phyloP scores from a whole-genome alignment of 768 basidiomycete species.

The Agrocybe chaxingu region DNA sequence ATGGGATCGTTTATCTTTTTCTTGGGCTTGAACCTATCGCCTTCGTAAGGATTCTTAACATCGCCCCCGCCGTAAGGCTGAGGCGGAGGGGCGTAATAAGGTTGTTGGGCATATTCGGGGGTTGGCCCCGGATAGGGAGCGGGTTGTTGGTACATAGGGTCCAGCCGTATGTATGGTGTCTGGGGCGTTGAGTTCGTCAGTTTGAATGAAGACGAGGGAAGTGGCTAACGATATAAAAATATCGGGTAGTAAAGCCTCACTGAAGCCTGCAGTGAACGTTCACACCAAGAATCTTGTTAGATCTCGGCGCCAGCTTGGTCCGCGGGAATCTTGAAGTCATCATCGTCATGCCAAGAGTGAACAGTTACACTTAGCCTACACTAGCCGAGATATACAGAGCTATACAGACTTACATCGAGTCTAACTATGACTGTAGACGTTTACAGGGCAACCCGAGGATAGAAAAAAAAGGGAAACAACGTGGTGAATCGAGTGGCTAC shows the following conservation, averaged over 20 bases:
- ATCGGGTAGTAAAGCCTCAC: neutral
- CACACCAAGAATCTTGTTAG: too few relatives aligned
- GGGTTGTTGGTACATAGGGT: constrained; percentile 23
- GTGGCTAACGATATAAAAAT: neutral
- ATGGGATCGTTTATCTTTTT: constrained; percentile 71
- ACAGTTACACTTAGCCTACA: too few relatives aligned
- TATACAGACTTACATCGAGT: too few relatives aligned
- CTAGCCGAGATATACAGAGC: too few relatives aligned
- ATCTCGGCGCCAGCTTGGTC: too few relatives aligned
- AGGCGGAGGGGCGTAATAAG: constrained; percentile 26
- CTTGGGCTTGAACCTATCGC: constrained; percentile 65
- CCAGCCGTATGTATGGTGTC: neutral
- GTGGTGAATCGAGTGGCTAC: constrained; percentile 3
- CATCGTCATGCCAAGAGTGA: too few relatives aligned
- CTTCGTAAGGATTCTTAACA: constrained; percentile 52
- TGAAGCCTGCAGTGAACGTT: too few relatives aligned
- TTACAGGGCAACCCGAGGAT: too few relatives aligned
- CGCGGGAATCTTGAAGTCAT: too few relatives aligned
- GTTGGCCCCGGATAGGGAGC: constrained; percentile 37
- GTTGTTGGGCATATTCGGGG: constrained; percentile 30
- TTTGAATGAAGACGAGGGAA: neutral
- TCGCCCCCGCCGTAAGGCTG: constrained; percentile 20
- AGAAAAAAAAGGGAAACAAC: neutral
- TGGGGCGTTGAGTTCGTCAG: neutral
- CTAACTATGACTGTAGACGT: too few relatives aligned